Conservation (phyloP, 1,284 basidiomycete species). For the Boletus subluridellus region DNA sequence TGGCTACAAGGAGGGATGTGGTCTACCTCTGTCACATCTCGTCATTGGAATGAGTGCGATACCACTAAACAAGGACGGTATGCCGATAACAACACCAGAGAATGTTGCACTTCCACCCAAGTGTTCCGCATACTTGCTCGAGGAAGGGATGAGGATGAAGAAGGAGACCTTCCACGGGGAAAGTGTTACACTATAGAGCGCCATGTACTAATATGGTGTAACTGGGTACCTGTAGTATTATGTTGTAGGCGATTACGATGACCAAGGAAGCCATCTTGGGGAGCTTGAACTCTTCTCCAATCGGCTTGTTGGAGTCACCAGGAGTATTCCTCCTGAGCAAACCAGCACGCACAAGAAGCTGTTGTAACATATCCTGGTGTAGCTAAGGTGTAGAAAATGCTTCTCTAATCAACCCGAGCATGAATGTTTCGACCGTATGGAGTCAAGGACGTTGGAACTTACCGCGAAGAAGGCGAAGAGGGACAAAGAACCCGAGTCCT, state of each 20-base stretch:
- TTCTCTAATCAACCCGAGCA: background rate
- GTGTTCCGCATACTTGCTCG: too few species aligned
- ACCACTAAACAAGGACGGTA: too few species aligned
- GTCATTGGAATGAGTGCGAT: too few species aligned
- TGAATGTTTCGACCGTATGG: background rate
- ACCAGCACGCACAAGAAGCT: background rate
- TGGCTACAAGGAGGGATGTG: too few species aligned
- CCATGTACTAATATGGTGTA: too few species aligned
- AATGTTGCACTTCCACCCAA: too few species aligned
- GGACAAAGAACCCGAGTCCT: background rate
- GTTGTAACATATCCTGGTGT: slow-evolving; percentile 6
- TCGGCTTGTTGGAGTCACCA: background rate
- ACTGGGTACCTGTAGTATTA: slow-evolving; percentile 43
- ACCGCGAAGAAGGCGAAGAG: background rate
- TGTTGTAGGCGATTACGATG: slow-evolving; percentile 43
- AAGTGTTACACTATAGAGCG: too few species aligned
- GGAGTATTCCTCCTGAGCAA: background rate
- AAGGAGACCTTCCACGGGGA: too few species aligned
- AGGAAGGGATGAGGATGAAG: too few species aligned
- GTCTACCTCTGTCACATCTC: too few species aligned
- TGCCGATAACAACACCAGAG: too few species aligned
- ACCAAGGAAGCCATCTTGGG: slow-evolving; percentile 42
- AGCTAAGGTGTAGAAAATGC: background rate
- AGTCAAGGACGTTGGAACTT: background rate
- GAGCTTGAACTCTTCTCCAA: slow-evolving; percentile 45